phyloP scores from a whole-genome alignment of 768 basidiomycete genomes.

The Lentinus brumalis region DNA sequence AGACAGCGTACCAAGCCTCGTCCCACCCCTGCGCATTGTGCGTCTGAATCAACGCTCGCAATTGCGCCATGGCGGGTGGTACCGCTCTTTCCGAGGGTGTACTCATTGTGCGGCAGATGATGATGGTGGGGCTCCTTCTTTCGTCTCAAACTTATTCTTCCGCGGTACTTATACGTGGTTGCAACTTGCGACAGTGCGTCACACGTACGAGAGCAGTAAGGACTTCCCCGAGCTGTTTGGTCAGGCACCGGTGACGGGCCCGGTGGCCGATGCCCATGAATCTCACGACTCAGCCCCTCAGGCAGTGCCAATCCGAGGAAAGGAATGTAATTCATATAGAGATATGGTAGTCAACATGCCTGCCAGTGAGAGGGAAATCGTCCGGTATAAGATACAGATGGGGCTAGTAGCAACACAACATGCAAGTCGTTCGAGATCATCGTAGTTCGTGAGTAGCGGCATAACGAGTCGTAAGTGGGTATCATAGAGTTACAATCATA shows the following conservation, averaged over 20 bases:
- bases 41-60: constrained; percentile 5
- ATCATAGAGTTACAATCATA: background rate
- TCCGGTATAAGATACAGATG: constrained; percentile 21
- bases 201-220: no score
- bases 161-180: no score
- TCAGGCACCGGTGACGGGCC: no score
- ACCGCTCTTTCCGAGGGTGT: background rate
- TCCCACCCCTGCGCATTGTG: constrained; percentile 21
- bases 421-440: constrained; percentile 1
- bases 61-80: background rate
- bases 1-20: constrained; percentile 19
- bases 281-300: no score
- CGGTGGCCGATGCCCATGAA: no score
- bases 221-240: no score
- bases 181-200: no score
- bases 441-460: constrained; percentile 11
- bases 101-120: no score
- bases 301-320: background rate
- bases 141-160: no score
- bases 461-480: constrained; percentile 4
- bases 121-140: no score
- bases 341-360: background rate
- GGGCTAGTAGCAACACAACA: constrained; percentile 18
- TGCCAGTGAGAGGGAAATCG: background rate
- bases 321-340: background rate